Evolutionary conservation across 2,329 filamentous ascomycete species (phyloP).

Genomic region (Cercospora sp.): DNA sequence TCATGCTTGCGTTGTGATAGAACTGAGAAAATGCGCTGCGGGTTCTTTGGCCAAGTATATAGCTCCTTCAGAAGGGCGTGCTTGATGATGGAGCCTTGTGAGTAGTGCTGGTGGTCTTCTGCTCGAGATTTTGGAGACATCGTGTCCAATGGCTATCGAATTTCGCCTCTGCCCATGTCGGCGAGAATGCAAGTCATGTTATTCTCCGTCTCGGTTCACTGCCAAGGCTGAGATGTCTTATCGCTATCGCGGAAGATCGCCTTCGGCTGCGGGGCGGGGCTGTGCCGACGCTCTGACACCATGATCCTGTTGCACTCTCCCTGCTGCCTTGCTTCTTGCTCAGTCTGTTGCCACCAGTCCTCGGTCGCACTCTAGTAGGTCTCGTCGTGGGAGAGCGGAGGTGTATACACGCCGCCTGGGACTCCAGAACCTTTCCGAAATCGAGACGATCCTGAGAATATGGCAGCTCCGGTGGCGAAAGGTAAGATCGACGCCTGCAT

Average conservation of each 20-base stretch:
- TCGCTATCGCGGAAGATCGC: constrained; percentile 4
- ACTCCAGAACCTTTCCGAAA: background rate
- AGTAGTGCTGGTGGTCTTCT: background rate
- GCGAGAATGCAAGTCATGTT: background rate
- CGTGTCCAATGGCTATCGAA: background rate
- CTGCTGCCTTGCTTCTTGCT: constrained; percentile 3
- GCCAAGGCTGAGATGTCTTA: background rate
- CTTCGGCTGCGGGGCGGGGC: background rate
- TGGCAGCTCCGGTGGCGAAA: constrained; percentile 21
- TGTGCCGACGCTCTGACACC: constrained; percentile 1
- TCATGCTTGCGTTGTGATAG: background rate
- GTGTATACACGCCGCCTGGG: background rate
- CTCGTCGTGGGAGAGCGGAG: background rate
- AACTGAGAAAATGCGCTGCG: too few species aligned
- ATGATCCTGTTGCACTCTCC: background rate
- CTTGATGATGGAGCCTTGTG: background rate
- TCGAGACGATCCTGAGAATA: background rate
- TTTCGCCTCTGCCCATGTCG: background rate
- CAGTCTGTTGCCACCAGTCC: background rate
- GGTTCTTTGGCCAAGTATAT: too few species aligned
- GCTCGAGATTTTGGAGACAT: background rate
- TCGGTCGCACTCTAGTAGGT: background rate
- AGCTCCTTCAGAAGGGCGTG: too few species aligned
- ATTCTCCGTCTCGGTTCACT: background rate
- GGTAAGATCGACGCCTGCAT: constrained; percentile 12